Percentiles rank a stretch among this genome's conserved stretches.
Conservation (phyloP, 495 filamentous ascomycete species). For the Annulohypoxylon bovei region DNA sequence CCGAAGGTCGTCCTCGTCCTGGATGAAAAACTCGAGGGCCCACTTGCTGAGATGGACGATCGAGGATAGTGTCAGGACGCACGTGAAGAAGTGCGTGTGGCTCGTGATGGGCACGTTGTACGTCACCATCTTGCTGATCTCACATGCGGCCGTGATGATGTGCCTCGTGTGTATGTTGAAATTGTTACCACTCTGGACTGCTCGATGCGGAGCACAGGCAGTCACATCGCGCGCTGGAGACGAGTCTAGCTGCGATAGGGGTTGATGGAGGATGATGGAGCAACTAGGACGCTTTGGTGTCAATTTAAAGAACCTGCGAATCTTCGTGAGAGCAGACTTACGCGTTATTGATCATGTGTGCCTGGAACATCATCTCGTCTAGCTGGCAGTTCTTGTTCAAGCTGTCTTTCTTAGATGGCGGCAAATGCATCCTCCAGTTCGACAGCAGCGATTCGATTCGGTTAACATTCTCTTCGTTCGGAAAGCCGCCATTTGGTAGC, state of each 20-base stretch:
- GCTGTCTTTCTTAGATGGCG: constrained; percentile 76
- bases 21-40: constrained; percentile 62
- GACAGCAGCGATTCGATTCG: constrained; percentile 79
- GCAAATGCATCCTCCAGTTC: constrained; percentile 85
- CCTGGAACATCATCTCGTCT: constrained; percentile 93
- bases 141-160: constrained; percentile 78
- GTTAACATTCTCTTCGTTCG: constrained; percentile 56
- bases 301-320: constrained; percentile 1
- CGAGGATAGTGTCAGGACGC: constrained; percentile 75
- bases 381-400: constrained; percentile 72
- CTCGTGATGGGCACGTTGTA: constrained; percentile 75
- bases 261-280: constrained; percentile 78
- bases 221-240: constrained; percentile 63
- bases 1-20: constrained; percentile 76
- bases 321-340: constrained; percentile 45
- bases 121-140: constrained; percentile 79
- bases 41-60: constrained; percentile 70
- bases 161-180: constrained; percentile 81
- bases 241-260: constrained; percentile 68
- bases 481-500: constrained; percentile 56
- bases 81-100: constrained; percentile 91
- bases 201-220: constrained; percentile 65
- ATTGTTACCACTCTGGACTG: constrained; percentile 64
- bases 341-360: constrained; percentile 82
- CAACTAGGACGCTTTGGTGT: constrained; percentile 42